A percentile compares a stretch with the other conserved stretches of the same genome.
Conservation (phyloP, 169 alveolate genomes). For the Plasmodium inui region DNA sequence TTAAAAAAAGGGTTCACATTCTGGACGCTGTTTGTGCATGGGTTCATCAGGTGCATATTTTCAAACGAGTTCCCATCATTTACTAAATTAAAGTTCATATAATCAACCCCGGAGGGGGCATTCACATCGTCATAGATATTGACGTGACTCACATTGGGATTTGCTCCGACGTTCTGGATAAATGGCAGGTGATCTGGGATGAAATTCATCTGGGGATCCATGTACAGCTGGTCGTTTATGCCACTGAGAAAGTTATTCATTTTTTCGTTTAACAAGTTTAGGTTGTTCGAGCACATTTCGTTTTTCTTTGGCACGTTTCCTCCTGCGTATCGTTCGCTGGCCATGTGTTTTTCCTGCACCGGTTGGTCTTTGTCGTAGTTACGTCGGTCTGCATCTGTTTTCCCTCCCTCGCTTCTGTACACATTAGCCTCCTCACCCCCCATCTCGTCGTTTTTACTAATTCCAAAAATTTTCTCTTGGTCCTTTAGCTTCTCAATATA, state of each 20-base stretch:
- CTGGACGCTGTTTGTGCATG: background rate
- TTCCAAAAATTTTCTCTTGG: slow-evolving; percentile 51
- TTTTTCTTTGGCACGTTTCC: background rate
- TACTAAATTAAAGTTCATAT: background rate
- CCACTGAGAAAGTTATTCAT: slow-evolving; percentile 10
- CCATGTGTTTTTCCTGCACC: background rate
- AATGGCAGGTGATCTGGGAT: background rate
- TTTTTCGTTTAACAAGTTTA: slow-evolving; percentile 27
- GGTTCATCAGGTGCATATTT: background rate
- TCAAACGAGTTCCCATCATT: slow-evolving; percentile 12
- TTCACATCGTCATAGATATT: slow-evolving; percentile 26
- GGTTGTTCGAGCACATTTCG: background rate
- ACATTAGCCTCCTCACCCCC: background rate
- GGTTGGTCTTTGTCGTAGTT: background rate
- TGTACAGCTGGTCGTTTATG: slow-evolving; percentile 32
- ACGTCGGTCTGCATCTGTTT: background rate
- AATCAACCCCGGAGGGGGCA: slow-evolving; percentile 21
- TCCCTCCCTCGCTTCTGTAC: background rate
- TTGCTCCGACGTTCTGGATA: slow-evolving; percentile 1
- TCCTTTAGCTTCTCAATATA: slow-evolving; percentile 59
- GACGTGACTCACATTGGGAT: background rate
- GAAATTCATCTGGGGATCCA: slow-evolving; percentile 26
- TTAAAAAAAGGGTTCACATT: background rate
- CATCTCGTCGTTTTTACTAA: background rate
- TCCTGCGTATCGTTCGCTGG: background rate